A percentile compares a stretch with the other conserved stretches of the same genome.
These are phyloP conservation scores for Phytophthora syringae DNA, from an alignment of 352 stramenopile genomes.

Conservation along the genomic window DNA sequence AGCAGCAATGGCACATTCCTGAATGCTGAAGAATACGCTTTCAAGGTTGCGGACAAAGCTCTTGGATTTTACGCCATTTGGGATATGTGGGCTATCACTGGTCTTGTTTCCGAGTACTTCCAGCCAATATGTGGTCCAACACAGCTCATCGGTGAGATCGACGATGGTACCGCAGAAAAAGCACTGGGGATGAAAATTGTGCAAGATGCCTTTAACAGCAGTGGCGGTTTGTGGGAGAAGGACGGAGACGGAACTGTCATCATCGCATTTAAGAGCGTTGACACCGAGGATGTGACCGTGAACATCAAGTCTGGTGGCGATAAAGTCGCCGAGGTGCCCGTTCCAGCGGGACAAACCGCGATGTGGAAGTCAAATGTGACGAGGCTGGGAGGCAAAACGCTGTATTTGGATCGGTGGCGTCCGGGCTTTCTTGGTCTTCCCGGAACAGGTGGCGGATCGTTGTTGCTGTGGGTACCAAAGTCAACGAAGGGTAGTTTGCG, in stretches of 20 bases:
- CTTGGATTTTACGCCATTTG: conserved; percentile 42
- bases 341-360: conserved; percentile 28
- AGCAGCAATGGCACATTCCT: conserved; percentile 35
- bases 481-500: conserved; percentile 20
- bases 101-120: conserved; percentile 46
- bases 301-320: conserved; percentile 47
- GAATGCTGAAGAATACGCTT: conserved; percentile 35
- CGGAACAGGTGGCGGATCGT: too few relatives aligned
- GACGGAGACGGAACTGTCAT: conserved; percentile 27
- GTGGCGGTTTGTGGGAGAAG: conserved; percentile 29
- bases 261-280: conserved; percentile 34
- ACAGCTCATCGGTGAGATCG: conserved; percentile 41
- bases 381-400: conserved; percentile 36
- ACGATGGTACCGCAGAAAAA: conserved; percentile 37
- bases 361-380: conserved; percentile 34
- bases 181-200: conserved; percentile 42
- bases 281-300: conserved; percentile 35
- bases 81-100: conserved; percentile 42
- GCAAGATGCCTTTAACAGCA: conserved; percentile 43
- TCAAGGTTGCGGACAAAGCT: conserved; percentile 42
- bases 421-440: conserved; percentile 37
- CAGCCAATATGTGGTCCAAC: conserved; percentile 55
- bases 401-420: conserved; percentile 47
- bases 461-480: conserved; percentile 38
- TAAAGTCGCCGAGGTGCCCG: conserved; percentile 30